Percentiles rank a stretch among this genome's conserved stretches.
phyloP scores from a whole-genome alignment of 192 early-diverging fungal species.

The Entophlyctis luteolus region DNA sequence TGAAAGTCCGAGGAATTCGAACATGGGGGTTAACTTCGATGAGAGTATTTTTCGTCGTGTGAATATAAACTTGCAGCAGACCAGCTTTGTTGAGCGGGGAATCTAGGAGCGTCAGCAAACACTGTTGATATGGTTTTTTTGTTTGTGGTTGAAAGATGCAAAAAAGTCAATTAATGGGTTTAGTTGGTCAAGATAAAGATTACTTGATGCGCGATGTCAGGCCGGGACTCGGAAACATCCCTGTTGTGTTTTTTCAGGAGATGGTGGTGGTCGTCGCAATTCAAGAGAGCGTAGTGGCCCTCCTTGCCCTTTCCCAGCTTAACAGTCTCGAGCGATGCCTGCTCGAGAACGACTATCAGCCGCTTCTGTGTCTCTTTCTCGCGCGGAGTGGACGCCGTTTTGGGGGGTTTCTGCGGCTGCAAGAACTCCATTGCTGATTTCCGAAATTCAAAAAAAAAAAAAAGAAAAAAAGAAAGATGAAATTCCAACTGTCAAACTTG shows the following conservation, averaged over 20 bases:
- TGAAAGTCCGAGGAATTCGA: constrained; percentile 98
- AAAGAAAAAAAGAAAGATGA: too few relatives aligned
- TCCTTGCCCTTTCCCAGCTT: constrained; percentile 70
- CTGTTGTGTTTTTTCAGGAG: constrained; percentile 79
- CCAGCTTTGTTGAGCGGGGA: constrained; percentile 98
- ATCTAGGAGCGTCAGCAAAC: constrained; percentile 91
- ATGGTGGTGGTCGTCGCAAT: constrained; percentile 93
- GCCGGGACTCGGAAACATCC: constrained; percentile 75
- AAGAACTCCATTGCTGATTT: constrained; percentile 16
- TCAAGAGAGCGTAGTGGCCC: constrained; percentile 80
- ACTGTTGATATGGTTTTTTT: constrained; percentile 57
- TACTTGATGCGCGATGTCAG: constrained; percentile 96
- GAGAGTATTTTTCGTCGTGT: constrained; percentile 88
- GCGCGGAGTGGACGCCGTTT: background rate
- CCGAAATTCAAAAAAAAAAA: constrained; percentile 14
- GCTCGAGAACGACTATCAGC: constrained; percentile 89
- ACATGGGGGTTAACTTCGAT: constrained; percentile 98
- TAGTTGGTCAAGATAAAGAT: background rate
- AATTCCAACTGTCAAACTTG: too few relatives aligned
- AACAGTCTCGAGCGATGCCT: constrained; percentile 85
- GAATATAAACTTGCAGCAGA: constrained; percentile 94
- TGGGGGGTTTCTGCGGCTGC: constrained; percentile 4
- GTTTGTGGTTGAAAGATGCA: background rate
- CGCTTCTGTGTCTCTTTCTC: constrained; percentile 49
- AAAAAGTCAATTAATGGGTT: too few relatives aligned